These are phyloP conservation scores for Suillus subaureus DNA, from an alignment of 768 basidiomycete species.

Conservation along the genomic window DNA sequence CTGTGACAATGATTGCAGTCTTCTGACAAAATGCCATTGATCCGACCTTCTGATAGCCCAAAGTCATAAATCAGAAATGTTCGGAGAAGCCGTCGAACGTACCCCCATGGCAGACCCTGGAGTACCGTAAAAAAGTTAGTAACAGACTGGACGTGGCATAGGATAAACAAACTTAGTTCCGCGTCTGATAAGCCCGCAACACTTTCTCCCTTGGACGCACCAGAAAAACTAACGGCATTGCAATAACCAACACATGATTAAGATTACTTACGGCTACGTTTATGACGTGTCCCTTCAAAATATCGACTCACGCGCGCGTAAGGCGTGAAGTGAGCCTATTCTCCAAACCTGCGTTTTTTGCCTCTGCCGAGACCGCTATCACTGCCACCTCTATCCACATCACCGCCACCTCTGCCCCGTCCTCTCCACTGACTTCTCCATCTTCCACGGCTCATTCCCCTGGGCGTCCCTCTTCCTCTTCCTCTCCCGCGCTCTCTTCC, in stretches of 20 bases:
- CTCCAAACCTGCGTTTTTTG: neutral
- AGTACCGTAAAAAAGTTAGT: neutral
- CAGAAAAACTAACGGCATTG: neutral
- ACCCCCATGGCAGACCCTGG: neutral
- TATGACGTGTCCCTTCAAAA: neutral
- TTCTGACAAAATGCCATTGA: neutral
- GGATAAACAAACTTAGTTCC: neutral
- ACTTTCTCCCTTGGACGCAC: neutral
- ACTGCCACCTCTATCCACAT: neutral
- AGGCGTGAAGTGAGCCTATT: neutral
- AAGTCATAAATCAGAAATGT: neutral
- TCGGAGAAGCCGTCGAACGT: neutral
- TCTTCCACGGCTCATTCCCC: conserved; percentile 2
- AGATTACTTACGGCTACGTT: neutral
- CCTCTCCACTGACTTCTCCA: conserved; percentile 24
- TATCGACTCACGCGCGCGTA: too few relatives aligned
- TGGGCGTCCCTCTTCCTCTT: conserved; percentile 1
- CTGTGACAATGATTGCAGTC: neutral
- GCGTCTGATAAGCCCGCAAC: neutral
- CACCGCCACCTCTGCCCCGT: conserved; percentile 52
- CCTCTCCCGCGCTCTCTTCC: conserved; percentile 4
- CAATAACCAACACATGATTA: neutral
- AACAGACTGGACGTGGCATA: neutral
- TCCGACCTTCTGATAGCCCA: neutral
- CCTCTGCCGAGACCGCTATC: neutral